phyloP scores from a whole-genome alignment of 306 rosid genomes.

The Rosa rugosa region DNA sequence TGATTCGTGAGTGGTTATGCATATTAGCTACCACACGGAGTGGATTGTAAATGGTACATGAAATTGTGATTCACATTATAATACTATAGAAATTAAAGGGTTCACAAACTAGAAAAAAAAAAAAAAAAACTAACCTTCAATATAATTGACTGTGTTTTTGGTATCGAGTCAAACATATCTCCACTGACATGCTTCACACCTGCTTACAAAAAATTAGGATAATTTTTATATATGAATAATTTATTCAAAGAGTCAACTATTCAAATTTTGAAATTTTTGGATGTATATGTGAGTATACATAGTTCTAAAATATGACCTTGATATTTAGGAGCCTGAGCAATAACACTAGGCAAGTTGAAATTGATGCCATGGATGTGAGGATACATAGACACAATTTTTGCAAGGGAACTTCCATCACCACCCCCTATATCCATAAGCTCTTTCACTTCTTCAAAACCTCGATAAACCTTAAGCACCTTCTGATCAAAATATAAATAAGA shows the following conservation, averaged over 20 bases:
- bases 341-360: neutral
- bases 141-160: constrained; percentile 7
- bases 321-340: neutral
- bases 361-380: neutral
- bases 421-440: neutral
- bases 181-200: constrained; percentile 11
- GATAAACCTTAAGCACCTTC: neutral
- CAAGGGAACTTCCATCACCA: neutral
- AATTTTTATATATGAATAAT: too few species aligned
- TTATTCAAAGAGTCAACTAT: too few species aligned
- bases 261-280: too few species aligned
- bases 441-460: neutral
- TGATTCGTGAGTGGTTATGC: too few species aligned
- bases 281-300: too few species aligned
- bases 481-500: neutral
- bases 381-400: neutral
- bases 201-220: neutral
- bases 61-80: too few species aligned
- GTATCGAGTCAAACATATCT: constrained; percentile 21
- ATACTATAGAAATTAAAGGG: too few species aligned
- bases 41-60: too few species aligned
- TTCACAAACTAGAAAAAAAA: too few species aligned
- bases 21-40: too few species aligned
- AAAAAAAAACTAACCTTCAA: neutral
- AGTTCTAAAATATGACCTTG: neutral